Percentiles rank a stretch among this genome's conserved stretches.
Evolutionary conservation across 306 rosid genomes (phyloP).

Genomic region (Cicer cuneatum): DNA sequence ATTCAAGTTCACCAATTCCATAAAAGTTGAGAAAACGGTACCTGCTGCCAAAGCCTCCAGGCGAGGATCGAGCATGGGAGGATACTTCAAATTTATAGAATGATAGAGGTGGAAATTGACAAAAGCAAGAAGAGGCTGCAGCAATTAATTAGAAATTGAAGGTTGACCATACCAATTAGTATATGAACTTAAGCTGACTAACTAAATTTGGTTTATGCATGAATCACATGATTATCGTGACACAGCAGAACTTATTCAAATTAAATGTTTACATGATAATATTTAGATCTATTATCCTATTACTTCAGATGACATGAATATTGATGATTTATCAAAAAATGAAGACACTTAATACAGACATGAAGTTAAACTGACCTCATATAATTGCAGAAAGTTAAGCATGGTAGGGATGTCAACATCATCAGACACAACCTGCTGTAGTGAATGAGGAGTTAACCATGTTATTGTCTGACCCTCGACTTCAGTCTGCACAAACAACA

Average conservation of each 20-base stretch:
- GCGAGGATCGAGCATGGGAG: slow-evolving; percentile 79
- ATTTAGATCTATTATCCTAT: background rate
- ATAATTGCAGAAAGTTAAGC: slow-evolving; percentile 78
- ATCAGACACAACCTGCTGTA: slow-evolving; percentile 85
- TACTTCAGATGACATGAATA: background rate
- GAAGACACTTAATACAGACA: background rate
- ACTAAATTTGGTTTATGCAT: slow-evolving; percentile 11
- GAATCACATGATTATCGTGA: slow-evolving; percentile 5
- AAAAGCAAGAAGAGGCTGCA: slow-evolving; percentile 79
- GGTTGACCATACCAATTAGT: slow-evolving; percentile 6
- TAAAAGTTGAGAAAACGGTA: slow-evolving; percentile 23
- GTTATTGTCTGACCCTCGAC: slow-evolving; percentile 81
- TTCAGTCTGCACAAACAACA: slow-evolving; percentile 68
- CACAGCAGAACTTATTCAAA: slow-evolving; percentile 1
- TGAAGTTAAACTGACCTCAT: slow-evolving; percentile 62
- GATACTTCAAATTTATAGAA: slow-evolving; percentile 81
- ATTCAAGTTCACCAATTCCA: slow-evolving; percentile 8
- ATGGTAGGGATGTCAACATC: slow-evolving; percentile 77
- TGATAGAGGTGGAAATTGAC: slow-evolving; percentile 79
- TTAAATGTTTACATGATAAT: slow-evolving; percentile 1
- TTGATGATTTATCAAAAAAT: slow-evolving; percentile 4
- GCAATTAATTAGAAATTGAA: slow-evolving; percentile 17
- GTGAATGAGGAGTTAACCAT: slow-evolving; percentile 91
- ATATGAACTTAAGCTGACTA: background rate
- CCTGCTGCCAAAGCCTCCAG: slow-evolving; percentile 90